A percentile compares a stretch with the other conserved stretches of the same genome.
phyloP scores from a whole-genome alignment of 139 green algal species.

The Tetradesmus lagerheimii region DNA sequence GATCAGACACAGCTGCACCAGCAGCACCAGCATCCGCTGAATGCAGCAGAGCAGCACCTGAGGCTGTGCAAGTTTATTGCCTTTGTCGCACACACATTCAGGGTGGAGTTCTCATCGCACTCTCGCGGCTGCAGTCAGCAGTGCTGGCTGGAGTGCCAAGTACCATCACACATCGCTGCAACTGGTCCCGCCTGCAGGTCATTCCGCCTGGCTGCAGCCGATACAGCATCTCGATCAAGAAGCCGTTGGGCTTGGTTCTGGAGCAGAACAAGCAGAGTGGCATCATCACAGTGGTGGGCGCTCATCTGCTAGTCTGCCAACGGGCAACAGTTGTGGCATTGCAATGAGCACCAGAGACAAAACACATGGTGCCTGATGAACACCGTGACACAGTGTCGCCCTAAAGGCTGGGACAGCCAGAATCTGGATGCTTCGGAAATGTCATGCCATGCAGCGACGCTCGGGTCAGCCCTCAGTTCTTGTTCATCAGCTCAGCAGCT shows the following conservation, averaged over 20 bases:
- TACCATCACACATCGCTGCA: neutral
- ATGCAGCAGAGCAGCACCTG: neutral
- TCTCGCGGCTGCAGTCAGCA: too few relatives aligned
- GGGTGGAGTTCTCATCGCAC: too few relatives aligned
- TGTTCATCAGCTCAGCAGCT: neutral
- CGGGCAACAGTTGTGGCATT: neutral
- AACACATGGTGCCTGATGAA: too few relatives aligned
- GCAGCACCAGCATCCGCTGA: neutral
- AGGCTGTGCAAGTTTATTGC: neutral
- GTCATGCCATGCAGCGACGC: too few relatives aligned
- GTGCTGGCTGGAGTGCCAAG: too few relatives aligned
- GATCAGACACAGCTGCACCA: neutral
- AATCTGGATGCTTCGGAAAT: too few relatives aligned
- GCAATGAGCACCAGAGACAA: neutral
- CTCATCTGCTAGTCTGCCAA: too few relatives aligned
- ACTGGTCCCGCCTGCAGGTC: neutral
- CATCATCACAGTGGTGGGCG: constrained; percentile 57
- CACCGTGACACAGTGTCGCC: too few relatives aligned
- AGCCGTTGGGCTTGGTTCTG: constrained; percentile 64
- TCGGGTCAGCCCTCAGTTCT: too few relatives aligned
- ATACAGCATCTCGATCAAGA: constrained; percentile 57
- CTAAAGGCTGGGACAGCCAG: too few relatives aligned
- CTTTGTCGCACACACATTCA: neutral
- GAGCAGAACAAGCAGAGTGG: constrained; percentile 54
- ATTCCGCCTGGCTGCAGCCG: constrained; percentile 50